These are phyloP conservation scores for Shiraia sp. DNA, from an alignment of 2,329 filamentous ascomycete species.

Conservation along the genomic window DNA sequence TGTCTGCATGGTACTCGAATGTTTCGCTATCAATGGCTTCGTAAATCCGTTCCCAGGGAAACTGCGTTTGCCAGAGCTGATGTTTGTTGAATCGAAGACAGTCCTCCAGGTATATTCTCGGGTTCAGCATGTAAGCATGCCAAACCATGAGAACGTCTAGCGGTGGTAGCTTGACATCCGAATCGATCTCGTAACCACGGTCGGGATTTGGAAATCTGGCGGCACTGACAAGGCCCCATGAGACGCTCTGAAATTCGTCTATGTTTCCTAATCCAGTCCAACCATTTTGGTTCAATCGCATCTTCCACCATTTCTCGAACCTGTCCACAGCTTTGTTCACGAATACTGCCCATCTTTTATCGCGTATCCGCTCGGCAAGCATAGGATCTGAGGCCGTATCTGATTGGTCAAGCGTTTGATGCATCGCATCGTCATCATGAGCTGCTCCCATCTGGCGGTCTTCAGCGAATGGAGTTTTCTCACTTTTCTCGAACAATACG, in stretches of 20 bases:
- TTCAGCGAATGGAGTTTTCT: constrained; percentile 34
- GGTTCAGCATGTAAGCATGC: constrained; percentile 80
- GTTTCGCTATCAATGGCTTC: constrained; percentile 57
- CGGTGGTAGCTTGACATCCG: constrained; percentile 19
- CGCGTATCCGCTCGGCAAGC: constrained; percentile 59
- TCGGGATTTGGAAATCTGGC: constrained; percentile 7
- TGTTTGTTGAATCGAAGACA: constrained; percentile 63
- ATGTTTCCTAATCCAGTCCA: constrained; percentile 14
- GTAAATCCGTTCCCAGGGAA: constrained; percentile 63
- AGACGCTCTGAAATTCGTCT: constrained; percentile 36
- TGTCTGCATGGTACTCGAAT: constrained; percentile 58
- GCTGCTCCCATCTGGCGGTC: neutral
- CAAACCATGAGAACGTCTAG: constrained; percentile 77
- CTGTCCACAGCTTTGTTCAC: constrained; percentile 69
- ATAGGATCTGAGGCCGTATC: neutral
- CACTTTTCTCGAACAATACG: neutral
- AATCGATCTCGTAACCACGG: constrained; percentile 4
- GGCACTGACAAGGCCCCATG: neutral
- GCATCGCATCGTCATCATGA: neutral
- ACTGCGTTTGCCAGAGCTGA: constrained; percentile 62
- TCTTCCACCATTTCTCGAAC: constrained; percentile 68
- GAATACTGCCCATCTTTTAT: constrained; percentile 76
- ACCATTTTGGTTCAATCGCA: constrained; percentile 13
- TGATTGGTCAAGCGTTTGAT: too few species aligned
- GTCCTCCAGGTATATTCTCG: constrained; percentile 74